phyloP scores from a whole-genome alignment of 2,329 filamentous ascomycete species.

The Nemania serpens region DNA sequence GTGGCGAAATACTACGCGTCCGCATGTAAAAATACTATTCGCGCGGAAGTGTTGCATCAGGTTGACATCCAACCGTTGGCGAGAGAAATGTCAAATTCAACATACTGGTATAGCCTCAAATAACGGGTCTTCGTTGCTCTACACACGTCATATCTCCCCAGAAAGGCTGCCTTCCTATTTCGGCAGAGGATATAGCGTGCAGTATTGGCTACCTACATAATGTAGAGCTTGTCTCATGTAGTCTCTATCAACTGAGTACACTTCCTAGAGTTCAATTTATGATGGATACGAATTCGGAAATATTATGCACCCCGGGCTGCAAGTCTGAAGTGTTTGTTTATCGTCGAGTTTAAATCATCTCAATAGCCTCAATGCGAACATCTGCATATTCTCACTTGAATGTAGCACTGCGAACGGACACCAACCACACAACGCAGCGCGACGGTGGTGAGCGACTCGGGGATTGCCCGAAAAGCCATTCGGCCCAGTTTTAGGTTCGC shows the following conservation, averaged over 20 bases:
- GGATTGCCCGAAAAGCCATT: slow-evolving; percentile 32
- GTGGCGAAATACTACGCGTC: slow-evolving; percentile 32
- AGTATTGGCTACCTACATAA: not conserved
- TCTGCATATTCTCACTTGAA: not conserved
- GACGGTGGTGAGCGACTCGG: slow-evolving; percentile 33
- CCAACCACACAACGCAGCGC: not conserved
- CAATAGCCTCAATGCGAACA: not conserved
- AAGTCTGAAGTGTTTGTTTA: not conserved
- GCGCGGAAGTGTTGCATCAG: slow-evolving; percentile 8
- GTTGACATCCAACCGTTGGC: not conserved
- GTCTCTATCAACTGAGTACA: slow-evolving; percentile 10
- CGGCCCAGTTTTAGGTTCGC: slow-evolving; percentile 28
- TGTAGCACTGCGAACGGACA: slow-evolving; percentile 3
- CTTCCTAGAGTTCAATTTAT: not conserved
- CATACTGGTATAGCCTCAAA: not conserved
- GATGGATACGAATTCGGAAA: not conserved
- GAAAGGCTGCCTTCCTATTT: slow-evolving; percentile 37
- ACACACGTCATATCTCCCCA: slow-evolving; percentile 40
- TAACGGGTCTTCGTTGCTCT: slow-evolving; percentile 30
- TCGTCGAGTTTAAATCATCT: not conserved
- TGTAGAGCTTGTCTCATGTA: slow-evolving; percentile 15
- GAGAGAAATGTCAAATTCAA: slow-evolving; percentile 32
- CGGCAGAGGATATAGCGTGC: slow-evolving; percentile 7
- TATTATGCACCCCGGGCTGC: not conserved
- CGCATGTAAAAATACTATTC: slow-evolving; percentile 18